phyloP scores from a whole-genome alignment of 2,329 filamentous ascomycete genomes.

The Penicillium digitatum region DNA sequence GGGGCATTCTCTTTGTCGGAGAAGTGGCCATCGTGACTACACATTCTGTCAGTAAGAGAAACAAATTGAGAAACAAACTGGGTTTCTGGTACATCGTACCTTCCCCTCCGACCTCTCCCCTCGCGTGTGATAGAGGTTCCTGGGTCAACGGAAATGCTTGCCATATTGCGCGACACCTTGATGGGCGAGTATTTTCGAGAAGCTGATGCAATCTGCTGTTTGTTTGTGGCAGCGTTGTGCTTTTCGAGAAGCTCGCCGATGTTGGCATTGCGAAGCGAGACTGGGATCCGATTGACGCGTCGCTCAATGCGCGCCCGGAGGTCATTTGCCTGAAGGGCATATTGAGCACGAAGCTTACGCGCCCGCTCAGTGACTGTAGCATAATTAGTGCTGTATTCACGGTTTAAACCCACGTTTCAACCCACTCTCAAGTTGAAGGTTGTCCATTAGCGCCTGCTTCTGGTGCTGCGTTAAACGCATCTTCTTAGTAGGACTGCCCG shows the following conservation, averaged over 20 bases:
- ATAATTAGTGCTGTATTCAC: constrained; percentile 9
- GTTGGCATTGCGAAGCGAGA: constrained; percentile 69
- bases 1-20: constrained; percentile 72
- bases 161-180: constrained; percentile 29
- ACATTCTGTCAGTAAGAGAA: background rate
- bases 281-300: constrained; percentile 87
- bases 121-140: constrained; percentile 28
- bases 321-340: constrained; percentile 80
- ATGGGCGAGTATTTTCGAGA: constrained; percentile 31
- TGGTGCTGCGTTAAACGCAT: constrained; percentile 64
- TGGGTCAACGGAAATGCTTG: constrained; percentile 31
- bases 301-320: constrained; percentile 83
- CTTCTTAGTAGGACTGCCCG: constrained; percentile 59
- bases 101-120: constrained; percentile 31
- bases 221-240: constrained; percentile 33
- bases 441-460: constrained; percentile 84
- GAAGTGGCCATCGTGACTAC: constrained; percentile 60
- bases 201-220: constrained; percentile 29
- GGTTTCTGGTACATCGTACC: constrained; percentile 24
- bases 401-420: constrained; percentile 5
- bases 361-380: constrained; percentile 75
- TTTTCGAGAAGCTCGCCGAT: constrained; percentile 74
- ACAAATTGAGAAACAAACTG: background rate
- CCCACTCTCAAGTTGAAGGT: constrained; percentile 82
- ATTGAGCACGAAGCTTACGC: constrained; percentile 81